Percentiles rank a stretch among this genome's conserved stretches.
These are phyloP conservation scores for Fusarium mexicanum DNA, from an alignment of 2,329 filamentous ascomycete species.

Conservation along the genomic window DNA sequence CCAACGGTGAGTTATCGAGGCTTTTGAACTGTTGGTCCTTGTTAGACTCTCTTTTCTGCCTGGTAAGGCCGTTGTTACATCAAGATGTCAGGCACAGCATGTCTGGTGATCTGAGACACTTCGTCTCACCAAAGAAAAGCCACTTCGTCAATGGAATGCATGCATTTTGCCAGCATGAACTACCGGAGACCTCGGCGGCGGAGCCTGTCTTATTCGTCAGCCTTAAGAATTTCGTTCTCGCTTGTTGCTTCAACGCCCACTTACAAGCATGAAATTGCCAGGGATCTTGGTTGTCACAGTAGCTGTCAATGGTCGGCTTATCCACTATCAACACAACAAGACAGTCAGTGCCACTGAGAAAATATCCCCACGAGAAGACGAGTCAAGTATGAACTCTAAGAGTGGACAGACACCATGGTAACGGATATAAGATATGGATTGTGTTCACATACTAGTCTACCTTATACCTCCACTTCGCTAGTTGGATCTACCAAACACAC, in stretches of 20 bases:
- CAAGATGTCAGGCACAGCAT: conserved; percentile 16
- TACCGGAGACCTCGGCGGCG: conserved; percentile 14
- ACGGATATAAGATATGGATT: not conserved
- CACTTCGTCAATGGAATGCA: conserved; percentile 20
- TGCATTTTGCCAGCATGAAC: conserved; percentile 5
- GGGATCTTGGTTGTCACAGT: conserved; percentile 2
- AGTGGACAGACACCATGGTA: not conserved
- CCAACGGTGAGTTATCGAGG: not conserved
- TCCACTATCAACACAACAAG: conserved; percentile 10
- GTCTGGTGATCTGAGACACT: conserved; percentile 15
- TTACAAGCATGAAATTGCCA: conserved; percentile 1
- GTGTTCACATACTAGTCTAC: not conserved
- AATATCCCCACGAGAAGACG: not conserved
- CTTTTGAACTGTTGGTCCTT: not conserved
- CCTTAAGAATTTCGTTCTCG: conserved; percentile 19
- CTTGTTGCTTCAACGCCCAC: not conserved
- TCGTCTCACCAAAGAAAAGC: conserved; percentile 22
- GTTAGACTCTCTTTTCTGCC: not conserved
- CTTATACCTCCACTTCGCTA: not conserved
- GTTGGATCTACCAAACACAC: not conserved
- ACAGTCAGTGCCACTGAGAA: not conserved
- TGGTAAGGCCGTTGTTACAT: not conserved
- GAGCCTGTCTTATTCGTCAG: conserved; percentile 25
- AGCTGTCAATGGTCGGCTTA: not conserved
- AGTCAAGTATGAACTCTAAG: not conserved